Conservation (phyloP, 176 grass and related monocot genomes). For the Rhynchospora pubera region DNA sequence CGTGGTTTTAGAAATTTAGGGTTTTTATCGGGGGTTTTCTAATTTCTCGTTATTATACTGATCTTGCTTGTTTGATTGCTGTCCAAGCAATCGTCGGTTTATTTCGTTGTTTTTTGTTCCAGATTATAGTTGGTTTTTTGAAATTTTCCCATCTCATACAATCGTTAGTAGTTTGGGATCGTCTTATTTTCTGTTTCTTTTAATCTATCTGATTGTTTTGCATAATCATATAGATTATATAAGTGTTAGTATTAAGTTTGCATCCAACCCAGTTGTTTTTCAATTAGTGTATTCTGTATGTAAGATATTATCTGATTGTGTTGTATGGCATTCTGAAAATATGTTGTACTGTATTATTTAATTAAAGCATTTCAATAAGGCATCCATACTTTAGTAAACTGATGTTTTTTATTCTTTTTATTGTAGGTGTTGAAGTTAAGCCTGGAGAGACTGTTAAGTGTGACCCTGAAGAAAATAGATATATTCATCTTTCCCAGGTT, state of each 20-base stretch:
- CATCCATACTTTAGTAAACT: neutral
- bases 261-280: neutral
- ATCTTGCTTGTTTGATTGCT: neutral
- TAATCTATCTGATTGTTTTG: neutral
- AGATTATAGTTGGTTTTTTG: neutral
- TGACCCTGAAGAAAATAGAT: constrained; percentile 44
- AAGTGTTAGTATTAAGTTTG: neutral
- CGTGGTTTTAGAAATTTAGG: neutral
- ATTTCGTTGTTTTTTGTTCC: neutral
- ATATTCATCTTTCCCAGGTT: constrained; percentile 86
- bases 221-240: neutral
- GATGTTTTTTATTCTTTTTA: neutral
- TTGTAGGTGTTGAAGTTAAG: constrained; percentile 75
- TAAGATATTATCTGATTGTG: too few relatives aligned
- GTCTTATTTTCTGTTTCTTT: neutral
- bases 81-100: neutral
- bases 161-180: neutral
- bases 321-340: neutral
- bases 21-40: neutral
- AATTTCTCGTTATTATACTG: neutral
- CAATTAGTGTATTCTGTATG: neutral
- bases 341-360: neutral
- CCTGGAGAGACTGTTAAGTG: constrained; percentile 52
- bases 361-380: neutral
- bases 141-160: neutral